These are phyloP conservation scores for Fagopyrum homotropicum DNA, from an alignment of 148 eudicot species.

Conservation along the genomic window DNA sequence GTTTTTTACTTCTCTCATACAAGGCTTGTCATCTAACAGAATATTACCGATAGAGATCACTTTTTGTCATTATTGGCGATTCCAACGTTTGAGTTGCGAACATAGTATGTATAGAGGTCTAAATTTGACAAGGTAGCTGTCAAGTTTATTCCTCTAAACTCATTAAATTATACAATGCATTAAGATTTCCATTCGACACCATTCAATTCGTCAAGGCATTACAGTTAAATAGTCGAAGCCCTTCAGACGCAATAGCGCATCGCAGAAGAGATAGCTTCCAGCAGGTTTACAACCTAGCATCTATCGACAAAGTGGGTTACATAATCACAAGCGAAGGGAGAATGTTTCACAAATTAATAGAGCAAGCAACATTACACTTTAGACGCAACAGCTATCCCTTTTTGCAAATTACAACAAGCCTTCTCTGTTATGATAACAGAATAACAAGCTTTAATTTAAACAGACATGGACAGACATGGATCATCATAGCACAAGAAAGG, in stretches of 20 bases:
- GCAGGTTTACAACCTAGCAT: not conserved
- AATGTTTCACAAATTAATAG: not conserved
- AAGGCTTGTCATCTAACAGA: not conserved
- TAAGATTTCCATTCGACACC: too few species aligned
- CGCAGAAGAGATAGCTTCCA: too few species aligned
- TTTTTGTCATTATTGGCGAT: not conserved
- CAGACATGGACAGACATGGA: slow-evolving; percentile 2
- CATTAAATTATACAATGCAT: too few species aligned
- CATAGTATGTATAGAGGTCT: too few species aligned
- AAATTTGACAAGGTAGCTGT: too few species aligned
- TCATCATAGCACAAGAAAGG: not conserved
- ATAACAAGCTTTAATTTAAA: not conserved
- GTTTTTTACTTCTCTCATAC: not conserved
- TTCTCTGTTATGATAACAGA: not conserved
- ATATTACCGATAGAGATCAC: not conserved
- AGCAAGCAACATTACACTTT: not conserved
- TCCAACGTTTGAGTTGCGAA: too few species aligned
- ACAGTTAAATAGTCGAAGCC: too few species aligned
- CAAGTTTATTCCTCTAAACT: too few species aligned
- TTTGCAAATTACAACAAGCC: too few species aligned
- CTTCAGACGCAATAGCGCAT: too few species aligned
- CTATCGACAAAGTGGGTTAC: not conserved
- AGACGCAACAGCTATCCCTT: not conserved
- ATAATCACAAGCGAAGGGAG: not conserved
- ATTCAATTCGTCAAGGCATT: too few species aligned